phyloP scores from a whole-genome alignment of 2,329 filamentous ascomycete species.

The Dothideomycetes sp. region DNA sequence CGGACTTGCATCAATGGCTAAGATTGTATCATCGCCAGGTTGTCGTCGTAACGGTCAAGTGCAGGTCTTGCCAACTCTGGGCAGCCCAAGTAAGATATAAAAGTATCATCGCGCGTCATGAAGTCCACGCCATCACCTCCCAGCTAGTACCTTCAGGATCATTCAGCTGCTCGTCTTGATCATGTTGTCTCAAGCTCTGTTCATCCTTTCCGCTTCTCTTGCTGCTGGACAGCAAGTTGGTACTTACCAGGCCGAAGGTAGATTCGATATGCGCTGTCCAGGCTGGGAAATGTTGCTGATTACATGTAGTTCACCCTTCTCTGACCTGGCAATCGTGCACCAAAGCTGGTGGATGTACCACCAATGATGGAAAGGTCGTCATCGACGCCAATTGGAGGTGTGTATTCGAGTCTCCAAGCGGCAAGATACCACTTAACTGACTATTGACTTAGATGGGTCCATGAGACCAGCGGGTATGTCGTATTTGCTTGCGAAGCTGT shows the following conservation, averaged over 20 bases:
- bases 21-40: no score
- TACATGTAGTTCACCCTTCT: conserved; percentile 21
- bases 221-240: conserved; percentile 29
- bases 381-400: conserved; percentile 36
- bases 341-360: conserved; percentile 25
- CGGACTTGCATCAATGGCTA: no score
- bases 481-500: no score
- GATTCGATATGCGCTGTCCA: not conserved
- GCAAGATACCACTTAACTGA: not conserved
- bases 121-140: no score
- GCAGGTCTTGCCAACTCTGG: no score
- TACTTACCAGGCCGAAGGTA: conserved; percentile 26
- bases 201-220: not conserved
- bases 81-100: no score
- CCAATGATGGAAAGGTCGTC: conserved; percentile 24
- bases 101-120: no score
- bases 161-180: no score
- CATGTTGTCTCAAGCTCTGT: not conserved
- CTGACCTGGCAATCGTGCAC: conserved; percentile 30
- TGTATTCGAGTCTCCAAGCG: not conserved
- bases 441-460: conserved; percentile 27
- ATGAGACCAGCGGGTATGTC: conserved; percentile 26
- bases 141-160: no score
- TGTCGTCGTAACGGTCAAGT: no score
- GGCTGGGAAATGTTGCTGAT: not conserved